Percentiles rank a stretch among this genome's conserved stretches.
phyloP scores from a whole-genome alignment of 495 filamentous ascomycete genomes.

The Ramalina intermedia region DNA sequence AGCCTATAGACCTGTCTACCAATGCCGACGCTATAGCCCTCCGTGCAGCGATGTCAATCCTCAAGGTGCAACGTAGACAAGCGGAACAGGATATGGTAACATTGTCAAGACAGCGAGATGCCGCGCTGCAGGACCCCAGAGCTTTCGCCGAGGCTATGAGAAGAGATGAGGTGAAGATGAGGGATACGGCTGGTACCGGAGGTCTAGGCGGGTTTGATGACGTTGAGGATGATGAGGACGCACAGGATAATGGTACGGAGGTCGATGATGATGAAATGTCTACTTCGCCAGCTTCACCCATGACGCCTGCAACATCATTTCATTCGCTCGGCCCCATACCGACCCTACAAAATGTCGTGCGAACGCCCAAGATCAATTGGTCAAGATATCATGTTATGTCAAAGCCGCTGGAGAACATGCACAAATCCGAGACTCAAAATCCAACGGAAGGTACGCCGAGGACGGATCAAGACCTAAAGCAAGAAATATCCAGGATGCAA shows the following conservation, averaged over 20 bases:
- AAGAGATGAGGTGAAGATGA: slow-evolving; percentile 35
- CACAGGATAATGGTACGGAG: slow-evolving; percentile 17
- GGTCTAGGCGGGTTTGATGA: slow-evolving; percentile 23
- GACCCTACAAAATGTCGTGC: slow-evolving; percentile 65
- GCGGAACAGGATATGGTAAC: slow-evolving; percentile 53
- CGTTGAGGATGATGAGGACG: slow-evolving; percentile 17
- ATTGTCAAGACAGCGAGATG: slow-evolving; percentile 46
- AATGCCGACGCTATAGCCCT: slow-evolving; percentile 80
- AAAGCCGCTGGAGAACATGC: slow-evolving; percentile 64
- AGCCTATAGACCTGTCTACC: slow-evolving; percentile 57
- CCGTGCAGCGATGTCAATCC: slow-evolving; percentile 60
- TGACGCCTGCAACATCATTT: not conserved
- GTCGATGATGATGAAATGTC: not conserved
- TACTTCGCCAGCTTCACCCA: not conserved
- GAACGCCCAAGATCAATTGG: slow-evolving; percentile 82
- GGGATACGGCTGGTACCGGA: slow-evolving; percentile 23
- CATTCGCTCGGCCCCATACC: slow-evolving; percentile 42
- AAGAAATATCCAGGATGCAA: not conserved
- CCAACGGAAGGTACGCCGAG: slow-evolving; percentile 44
- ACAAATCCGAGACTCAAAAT: slow-evolving; percentile 56
- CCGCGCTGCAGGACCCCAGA: slow-evolving; percentile 52
- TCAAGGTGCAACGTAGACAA: slow-evolving; percentile 70
- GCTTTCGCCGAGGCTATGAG: slow-evolving; percentile 49
- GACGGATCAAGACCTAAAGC: slow-evolving; percentile 19
- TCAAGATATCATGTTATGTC: slow-evolving; percentile 75